Evolutionary conservation across 495 filamentous ascomycete genomes (phyloP).

Genomic region (Astrocystis sublimbata): DNA sequence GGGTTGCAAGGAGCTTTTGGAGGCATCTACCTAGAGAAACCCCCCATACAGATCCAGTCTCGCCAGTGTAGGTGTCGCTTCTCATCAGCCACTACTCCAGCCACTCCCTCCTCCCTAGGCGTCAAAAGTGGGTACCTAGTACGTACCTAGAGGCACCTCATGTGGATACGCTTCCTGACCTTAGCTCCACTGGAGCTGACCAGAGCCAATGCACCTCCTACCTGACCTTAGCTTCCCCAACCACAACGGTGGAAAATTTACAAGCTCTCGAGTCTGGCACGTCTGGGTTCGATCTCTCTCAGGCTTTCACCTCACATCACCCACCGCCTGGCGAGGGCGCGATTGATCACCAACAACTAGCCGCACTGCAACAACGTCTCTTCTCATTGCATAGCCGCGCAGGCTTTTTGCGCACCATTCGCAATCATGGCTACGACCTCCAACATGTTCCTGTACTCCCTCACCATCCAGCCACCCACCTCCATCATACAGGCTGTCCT

Average conservation of each 20-base stretch:
- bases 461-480: constrained; percentile 90
- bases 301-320: background rate
- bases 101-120: background rate
- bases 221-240: background rate
- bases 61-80: no score
- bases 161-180: no score
- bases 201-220: no score
- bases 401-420: constrained; percentile 52
- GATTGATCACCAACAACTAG: background rate
- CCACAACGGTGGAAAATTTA: constrained; percentile 10
- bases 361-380: constrained; percentile 4
- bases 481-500: constrained; percentile 86
- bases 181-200: background rate
- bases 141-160: no score
- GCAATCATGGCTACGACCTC: constrained; percentile 90
- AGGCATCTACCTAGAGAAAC: no score
- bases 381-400: constrained; percentile 42
- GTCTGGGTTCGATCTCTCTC: no score
- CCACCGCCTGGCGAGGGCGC: background rate
- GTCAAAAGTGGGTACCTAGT: no score
- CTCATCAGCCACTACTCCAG: no score
- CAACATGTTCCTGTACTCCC: constrained; percentile 95
- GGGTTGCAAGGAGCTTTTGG: no score
- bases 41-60: no score
- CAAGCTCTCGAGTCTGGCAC: no score